Evolutionary conservation across 2,329 filamentous ascomycete genomes (phyloP).

Genomic region (Sporothrix pallida): DNA sequence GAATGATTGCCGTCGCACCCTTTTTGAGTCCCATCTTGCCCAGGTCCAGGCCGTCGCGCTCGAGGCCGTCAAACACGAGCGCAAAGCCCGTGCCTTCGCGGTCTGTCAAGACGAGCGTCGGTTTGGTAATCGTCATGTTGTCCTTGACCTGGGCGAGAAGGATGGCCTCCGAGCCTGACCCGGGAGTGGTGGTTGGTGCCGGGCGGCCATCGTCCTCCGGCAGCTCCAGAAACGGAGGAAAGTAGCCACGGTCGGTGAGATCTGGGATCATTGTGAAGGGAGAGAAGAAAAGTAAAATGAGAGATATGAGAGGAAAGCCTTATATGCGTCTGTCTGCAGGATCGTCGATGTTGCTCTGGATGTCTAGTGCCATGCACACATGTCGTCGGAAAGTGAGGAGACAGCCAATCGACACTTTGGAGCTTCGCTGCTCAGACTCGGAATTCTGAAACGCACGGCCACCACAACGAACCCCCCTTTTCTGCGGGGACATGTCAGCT

Average conservation of each 20-base stretch:
- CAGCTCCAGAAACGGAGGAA: conserved; percentile 46
- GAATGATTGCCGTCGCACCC: conserved; percentile 50
- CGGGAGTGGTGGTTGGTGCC: background rate
- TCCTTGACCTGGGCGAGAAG: conserved; percentile 55
- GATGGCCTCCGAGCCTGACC: background rate
- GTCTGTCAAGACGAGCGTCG: conserved; percentile 55
- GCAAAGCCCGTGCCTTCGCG: conserved; percentile 50
- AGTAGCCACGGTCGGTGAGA: conserved; percentile 44
- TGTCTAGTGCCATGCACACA: background rate
- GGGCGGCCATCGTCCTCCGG: conserved; percentile 38
- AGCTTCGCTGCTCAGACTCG: background rate
- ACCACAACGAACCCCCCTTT: conserved; percentile 12
- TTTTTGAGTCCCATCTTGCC: conserved; percentile 45
- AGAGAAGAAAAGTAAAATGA: background rate
- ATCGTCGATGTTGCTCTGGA: conserved; percentile 15
- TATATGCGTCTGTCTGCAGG: background rate
- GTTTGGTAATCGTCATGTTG: conserved; percentile 57
- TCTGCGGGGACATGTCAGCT: background rate
- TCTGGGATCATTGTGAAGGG: conserved; percentile 41
- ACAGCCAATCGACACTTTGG: background rate
- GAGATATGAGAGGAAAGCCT: background rate
- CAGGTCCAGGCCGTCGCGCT: conserved; percentile 46
- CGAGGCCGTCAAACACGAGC: conserved; percentile 53
- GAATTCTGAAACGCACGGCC: conserved; percentile 32
- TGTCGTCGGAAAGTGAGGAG: background rate